Base-by-base conservation (phyloP, 352 stramenopile genomes). In the Globisporangium echinulatum region DNA sequence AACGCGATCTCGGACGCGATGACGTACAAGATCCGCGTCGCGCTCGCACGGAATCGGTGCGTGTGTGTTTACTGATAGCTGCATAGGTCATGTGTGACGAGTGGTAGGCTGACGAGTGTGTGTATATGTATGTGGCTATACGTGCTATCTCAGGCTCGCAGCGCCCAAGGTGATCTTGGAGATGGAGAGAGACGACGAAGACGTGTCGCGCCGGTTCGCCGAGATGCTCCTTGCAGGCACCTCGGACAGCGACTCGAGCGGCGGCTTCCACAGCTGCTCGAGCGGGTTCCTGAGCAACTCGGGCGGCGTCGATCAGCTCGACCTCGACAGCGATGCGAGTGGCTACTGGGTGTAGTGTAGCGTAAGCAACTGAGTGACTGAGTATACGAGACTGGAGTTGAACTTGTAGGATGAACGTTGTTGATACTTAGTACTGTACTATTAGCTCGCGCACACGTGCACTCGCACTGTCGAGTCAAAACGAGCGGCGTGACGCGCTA, bases 201-300 rank as follows among this genome's bases (percentile, higher is more conserved):
- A 68, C 4, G 69, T 85, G 54, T 67, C 72, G 40, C 63, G 67
- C 10, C 70, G 71, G 40, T 63, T 67, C 10, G 68, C 63, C 8
- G 60, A 67, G 33, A 68, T 62, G 55, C 44, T 62, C 25, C 50
- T 62, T 2, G 61, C 55, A 4, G 61, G 50, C 4, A 55, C 63
- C 19, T 66, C 60, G 5, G 61, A n/a, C 14, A 77, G 73, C 39
- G 74, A 76, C 4, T 72, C 71, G 36, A 88, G 77, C 56, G 79
- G 79, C 1, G 79, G 79, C 1, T 83, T 89, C 60, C 48, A 87
- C 49, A 91, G 67, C 53, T 87, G 81, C 55, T 88, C 75, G 44
- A 73, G 65, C 36, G 63, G 59, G 15, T 68, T 67, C 10, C 39
- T 77, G 25, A 82, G 71, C 17, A 73, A 66, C 36, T 81, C 74